These are phyloP conservation scores for Eutrema yunnanense DNA, from an alignment of 345 rosid genomes.

Conservation along the genomic window DNA sequence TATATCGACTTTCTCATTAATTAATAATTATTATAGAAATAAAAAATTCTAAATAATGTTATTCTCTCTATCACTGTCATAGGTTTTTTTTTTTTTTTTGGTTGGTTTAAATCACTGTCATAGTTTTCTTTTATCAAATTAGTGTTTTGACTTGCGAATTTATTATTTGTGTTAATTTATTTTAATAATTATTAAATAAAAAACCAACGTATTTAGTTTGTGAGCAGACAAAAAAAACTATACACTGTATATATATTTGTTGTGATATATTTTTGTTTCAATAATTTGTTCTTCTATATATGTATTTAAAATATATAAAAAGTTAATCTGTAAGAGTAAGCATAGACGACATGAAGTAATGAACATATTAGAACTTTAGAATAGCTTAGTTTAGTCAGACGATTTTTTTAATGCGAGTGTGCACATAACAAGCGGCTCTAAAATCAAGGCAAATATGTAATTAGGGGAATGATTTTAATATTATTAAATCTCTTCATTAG, in stretches of 20 bases:
- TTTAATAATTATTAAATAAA: background rate
- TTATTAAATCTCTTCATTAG: conserved; percentile 4
- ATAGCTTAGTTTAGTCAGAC: conserved; percentile 1
- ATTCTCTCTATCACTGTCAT: background rate
- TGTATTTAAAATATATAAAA: background rate
- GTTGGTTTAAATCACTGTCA: no score
- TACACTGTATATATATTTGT: no score
- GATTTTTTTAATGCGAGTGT: background rate
- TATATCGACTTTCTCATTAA: background rate
- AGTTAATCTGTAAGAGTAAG: background rate
- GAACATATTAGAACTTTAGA: conserved; percentile 5
- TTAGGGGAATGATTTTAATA: conserved; percentile 23
- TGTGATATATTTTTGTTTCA: no score
- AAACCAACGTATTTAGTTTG: background rate
- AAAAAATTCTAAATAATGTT: no score
- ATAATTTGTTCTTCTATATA: no score
- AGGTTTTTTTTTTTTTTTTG: no score
- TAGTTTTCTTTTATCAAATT: background rate
- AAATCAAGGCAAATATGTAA: background rate
- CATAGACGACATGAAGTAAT: background rate
- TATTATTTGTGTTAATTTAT: background rate
- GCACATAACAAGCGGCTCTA: background rate
- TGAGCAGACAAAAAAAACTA: no score
- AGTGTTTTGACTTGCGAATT: background rate
- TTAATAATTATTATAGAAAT: background rate